These are phyloP conservation scores for Plasmodium vivax DNA, from an alignment of 169 alveolate genomes.

Conservation along the genomic window DNA sequence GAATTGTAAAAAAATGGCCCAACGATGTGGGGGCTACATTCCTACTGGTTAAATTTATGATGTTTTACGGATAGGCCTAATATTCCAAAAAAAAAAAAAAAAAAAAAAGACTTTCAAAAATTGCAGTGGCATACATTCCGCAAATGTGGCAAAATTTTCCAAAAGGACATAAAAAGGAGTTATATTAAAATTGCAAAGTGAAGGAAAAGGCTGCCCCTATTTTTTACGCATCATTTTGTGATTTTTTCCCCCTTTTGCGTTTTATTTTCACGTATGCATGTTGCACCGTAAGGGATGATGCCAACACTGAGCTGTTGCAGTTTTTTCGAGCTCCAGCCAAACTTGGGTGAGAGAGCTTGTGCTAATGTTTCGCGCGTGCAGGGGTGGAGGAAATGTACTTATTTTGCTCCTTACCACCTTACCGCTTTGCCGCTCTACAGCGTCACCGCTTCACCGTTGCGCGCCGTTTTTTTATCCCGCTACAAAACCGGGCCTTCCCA, in stretches of 20 bases:
- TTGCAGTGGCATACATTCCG: not conserved
- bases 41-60: not conserved
- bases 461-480: not conserved
- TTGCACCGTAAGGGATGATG: not conserved
- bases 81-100: not conserved
- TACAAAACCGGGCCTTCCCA: not conserved
- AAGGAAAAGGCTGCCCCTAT: not conserved
- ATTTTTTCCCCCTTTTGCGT: not conserved
- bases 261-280: not conserved
- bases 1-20: not conserved
- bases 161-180: not conserved
- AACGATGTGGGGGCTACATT: not conserved
- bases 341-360: not conserved
- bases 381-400: not conserved
- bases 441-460: not conserved
- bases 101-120: not conserved
- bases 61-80: not conserved
- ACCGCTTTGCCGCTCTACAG: too few species aligned
- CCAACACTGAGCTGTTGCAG: not conserved
- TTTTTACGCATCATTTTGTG: not conserved
- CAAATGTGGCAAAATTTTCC: not conserved
- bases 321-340: not conserved
- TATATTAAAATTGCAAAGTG: not conserved
- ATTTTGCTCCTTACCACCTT: not conserved
- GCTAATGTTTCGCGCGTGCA: not conserved